These are phyloP conservation scores for Candida maesae DNA, from an alignment of 805 yeast species.

Conservation along the genomic window DNA sequence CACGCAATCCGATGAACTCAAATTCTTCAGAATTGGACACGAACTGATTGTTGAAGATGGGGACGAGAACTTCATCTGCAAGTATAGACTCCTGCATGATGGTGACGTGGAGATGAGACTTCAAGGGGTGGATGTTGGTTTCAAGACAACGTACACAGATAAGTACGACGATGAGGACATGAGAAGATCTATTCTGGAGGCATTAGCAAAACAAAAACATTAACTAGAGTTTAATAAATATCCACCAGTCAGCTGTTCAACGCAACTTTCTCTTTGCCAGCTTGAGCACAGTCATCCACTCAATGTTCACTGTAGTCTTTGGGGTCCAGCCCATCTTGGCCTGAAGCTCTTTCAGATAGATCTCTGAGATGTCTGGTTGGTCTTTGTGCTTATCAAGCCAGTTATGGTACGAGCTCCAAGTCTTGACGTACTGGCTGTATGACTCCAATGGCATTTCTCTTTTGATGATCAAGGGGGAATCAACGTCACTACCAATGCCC, in stretches of 20 bases:
- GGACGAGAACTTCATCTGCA: constrained; percentile 13
- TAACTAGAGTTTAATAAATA: too few species aligned
- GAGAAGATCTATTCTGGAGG: constrained; percentile 2
- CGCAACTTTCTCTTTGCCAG: constrained; percentile 35
- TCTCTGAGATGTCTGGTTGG: constrained; percentile 34
- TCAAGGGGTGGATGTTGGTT: constrained; percentile 6
- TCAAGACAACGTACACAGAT: background rate
- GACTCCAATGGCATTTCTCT: constrained; percentile 40
- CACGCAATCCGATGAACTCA: constrained; percentile 11
- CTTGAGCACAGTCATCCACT: constrained; percentile 50
- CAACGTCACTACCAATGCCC: constrained; percentile 5
- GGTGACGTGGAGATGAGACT: constrained; percentile 7
- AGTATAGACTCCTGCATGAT: constrained; percentile 4
- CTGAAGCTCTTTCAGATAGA: constrained; percentile 34
- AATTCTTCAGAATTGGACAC: constrained; percentile 14
- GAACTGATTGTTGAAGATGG: constrained; percentile 15
- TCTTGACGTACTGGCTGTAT: constrained; percentile 51
- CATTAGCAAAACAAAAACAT: background rate
- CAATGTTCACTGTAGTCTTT: constrained; percentile 36
- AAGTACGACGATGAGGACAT: constrained; percentile 10
- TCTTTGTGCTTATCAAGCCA: constrained; percentile 37
- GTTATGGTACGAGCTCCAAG: constrained; percentile 68
- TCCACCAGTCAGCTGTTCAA: too few species aligned
- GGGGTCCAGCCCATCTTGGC: constrained; percentile 43
- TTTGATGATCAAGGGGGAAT: constrained; percentile 30